phyloP scores from a whole-genome alignment of 352 stramenopile genomes.

The Pythium oligandrum region DNA sequence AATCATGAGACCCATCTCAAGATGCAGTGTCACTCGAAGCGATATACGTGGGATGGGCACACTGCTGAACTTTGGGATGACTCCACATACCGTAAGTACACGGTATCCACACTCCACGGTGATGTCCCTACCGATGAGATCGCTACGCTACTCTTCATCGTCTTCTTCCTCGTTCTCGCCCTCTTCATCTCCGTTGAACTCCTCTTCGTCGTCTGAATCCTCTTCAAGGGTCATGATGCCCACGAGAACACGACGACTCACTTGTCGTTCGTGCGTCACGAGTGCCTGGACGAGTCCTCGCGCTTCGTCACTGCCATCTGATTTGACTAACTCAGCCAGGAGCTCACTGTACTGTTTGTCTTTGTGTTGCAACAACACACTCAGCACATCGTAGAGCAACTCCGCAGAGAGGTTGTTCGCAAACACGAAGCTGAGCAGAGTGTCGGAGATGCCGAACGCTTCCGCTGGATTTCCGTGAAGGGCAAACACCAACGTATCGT shows the following conservation, averaged over 20 bases:
- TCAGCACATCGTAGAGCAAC: slow-evolving; percentile 58
- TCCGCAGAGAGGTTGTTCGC: slow-evolving; percentile 44
- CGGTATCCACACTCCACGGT: too few relatives aligned
- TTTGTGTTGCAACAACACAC: slow-evolving; percentile 49
- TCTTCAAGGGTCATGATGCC: slow-evolving; percentile 61
- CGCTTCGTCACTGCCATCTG: slow-evolving; percentile 1
- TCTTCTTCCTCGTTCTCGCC: slow-evolving; percentile 7
- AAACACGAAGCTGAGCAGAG: slow-evolving; percentile 60
- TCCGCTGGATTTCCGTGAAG: slow-evolving; percentile 39
- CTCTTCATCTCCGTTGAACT: slow-evolving; percentile 10
- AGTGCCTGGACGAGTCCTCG: slow-evolving; percentile 22
- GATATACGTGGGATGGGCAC: too few relatives aligned
- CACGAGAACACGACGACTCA: slow-evolving; percentile 58
- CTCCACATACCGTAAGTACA: too few relatives aligned
- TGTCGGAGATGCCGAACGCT: slow-evolving; percentile 63
- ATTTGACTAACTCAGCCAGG: slow-evolving; percentile 12
- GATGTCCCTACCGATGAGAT: too few relatives aligned
- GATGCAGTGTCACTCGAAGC: too few relatives aligned
- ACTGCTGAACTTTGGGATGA: too few relatives aligned
- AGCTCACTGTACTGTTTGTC: slow-evolving; percentile 60
- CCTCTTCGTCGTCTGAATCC: slow-evolving; percentile 37
- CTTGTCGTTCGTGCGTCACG: slow-evolving; percentile 38
- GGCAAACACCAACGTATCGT: slow-evolving; percentile 39
- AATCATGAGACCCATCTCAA: too few relatives aligned
- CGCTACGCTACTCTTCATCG: slow-evolving; percentile 1